Percentiles rank a stretch among this genome's conserved stretches.
Conservation (phyloP, 495 filamentous ascomycete genomes). For the Penicillium cosmopolitanum region DNA sequence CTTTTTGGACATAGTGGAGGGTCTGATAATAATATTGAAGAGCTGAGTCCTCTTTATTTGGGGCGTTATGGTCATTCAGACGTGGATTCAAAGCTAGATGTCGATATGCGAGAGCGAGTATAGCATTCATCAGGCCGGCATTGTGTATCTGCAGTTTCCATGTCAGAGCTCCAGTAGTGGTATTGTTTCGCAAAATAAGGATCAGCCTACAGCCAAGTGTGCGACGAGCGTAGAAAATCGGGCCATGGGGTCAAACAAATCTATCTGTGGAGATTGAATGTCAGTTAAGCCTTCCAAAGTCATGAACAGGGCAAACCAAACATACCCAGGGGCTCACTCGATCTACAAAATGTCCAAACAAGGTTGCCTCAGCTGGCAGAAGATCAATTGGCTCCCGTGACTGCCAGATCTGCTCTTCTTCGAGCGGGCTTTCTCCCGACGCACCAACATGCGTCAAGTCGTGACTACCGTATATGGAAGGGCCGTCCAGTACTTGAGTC, state of each 20-base stretch:
- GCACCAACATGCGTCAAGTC: neutral
- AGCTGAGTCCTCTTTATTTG: slow-evolving; percentile 13
- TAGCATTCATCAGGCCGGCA: slow-evolving; percentile 27
- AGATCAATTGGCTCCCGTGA: slow-evolving; percentile 23
- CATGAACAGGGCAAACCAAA: neutral
- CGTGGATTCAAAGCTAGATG: slow-evolving; percentile 23
- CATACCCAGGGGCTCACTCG: slow-evolving; percentile 27
- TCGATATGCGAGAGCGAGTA: slow-evolving; percentile 24
- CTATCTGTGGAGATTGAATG: slow-evolving; percentile 11
- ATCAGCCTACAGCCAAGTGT: neutral
- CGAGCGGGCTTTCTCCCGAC: neutral
- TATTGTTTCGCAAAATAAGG: neutral
- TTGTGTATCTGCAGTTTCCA: slow-evolving; percentile 7
- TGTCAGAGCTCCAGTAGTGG: neutral
- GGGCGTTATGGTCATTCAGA: slow-evolving; percentile 4
- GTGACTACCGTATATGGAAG: slow-evolving; percentile 6
- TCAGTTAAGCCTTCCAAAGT: neutral
- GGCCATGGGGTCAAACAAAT: slow-evolving; percentile 19
- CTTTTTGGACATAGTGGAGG: slow-evolving; percentile 31
- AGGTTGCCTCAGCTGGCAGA: slow-evolving; percentile 4
- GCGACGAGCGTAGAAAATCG: slow-evolving; percentile 17
- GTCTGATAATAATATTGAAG: slow-evolving; percentile 37
- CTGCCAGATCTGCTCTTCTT: slow-evolving; percentile 23
- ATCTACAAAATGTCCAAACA: slow-evolving; percentile 26
- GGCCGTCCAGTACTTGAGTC: slow-evolving; percentile 22